Base-by-base conservation (phyloP, 768 basidiomycete genomes). In the Paxillus ammoniavirescens region DNA sequence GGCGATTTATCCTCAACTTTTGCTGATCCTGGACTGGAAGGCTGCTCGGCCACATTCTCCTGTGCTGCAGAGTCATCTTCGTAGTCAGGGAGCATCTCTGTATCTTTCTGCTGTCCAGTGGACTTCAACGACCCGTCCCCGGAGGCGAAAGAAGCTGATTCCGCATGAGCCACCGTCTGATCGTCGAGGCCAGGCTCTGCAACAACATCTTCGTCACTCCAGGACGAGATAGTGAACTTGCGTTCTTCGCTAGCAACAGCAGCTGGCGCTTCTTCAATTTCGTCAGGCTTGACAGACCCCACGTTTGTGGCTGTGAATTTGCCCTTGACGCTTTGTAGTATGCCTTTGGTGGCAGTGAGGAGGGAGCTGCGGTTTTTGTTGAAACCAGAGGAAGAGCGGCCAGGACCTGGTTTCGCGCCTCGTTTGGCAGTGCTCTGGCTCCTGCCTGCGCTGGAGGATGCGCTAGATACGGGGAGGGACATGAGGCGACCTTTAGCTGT, bases 301-400 rank as follows among this genome's bases (percentile, higher is more conserved):
- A 38, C 28, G 15, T 53, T 60, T 9, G 49, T 50, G 15, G 49
- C 41, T 30, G 54, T 51, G 53, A 74, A 76, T 30, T 69, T 77
- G 10, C 79, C 79, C 60, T 79, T 82, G 53, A 82, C 66, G 5
- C 75, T 79, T 57, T 77, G 80, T 30, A 83, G 60, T 10, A 65
- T 59, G 31, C 84, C 83, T 61, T 82, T 85, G 8, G 76, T 67
- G 17, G 72, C 75, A 6, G 78, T 82, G 49, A 86, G 69, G 12
- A 85, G 66, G 14, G 85, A 84, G 53, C 78, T 82, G 30, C 71
- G 74, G 44, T 68, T 75, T 51, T 71, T 77, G 45, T 54, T 64
- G 33, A 26, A 26, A 65, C 36, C 31, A 79, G 53, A 8, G 23
- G 70, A 59, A 12, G 78, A 78, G 30, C 77, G 77, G 28, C 79